phyloP scores from a whole-genome alignment of 1,284 basidiomycete genomes.

The Pyrrhoderma lamaoense region DNA sequence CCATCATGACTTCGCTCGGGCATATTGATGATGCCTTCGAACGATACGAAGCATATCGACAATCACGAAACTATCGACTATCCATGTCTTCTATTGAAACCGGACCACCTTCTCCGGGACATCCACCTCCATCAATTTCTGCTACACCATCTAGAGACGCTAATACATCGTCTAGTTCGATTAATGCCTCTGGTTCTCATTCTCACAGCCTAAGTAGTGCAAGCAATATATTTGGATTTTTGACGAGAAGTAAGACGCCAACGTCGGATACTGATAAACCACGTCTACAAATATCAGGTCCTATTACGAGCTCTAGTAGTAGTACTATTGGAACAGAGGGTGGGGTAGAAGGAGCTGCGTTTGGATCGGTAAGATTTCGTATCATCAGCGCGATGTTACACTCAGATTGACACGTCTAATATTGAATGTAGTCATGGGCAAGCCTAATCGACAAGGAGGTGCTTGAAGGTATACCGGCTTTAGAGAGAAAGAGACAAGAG shows the following conservation, averaged over 20 bases:
- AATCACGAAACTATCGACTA: slow-evolving; percentile 38
- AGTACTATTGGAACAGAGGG: slow-evolving; percentile 16
- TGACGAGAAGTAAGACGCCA: slow-evolving; percentile 48
- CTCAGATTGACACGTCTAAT: slow-evolving; percentile 3
- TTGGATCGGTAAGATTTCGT: slow-evolving; percentile 54
- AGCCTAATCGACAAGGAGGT: slow-evolving; percentile 81
- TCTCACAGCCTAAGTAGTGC: slow-evolving; percentile 1
- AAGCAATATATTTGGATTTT: slow-evolving; percentile 46
- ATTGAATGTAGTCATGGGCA: slow-evolving; percentile 67
- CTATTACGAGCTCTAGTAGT: slow-evolving; percentile 32
- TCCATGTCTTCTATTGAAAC: slow-evolving; percentile 53
- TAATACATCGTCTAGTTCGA: too few relatives aligned
- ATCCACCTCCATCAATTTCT: slow-evolving; percentile 21
- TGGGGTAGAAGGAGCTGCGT: slow-evolving; percentile 44
- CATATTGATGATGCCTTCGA: slow-evolving; percentile 60
- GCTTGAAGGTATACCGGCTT: slow-evolving; percentile 65
- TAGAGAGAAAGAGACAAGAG: slow-evolving; percentile 85
- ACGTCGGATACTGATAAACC: slow-evolving; percentile 31
- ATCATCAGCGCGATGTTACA: slow-evolving; percentile 2
- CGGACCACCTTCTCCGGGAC: slow-evolving; percentile 26
- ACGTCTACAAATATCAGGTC: slow-evolving; percentile 23
- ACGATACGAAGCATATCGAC: slow-evolving; percentile 35
- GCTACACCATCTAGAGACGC: slow-evolving; percentile 21
- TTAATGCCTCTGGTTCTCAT: too few relatives aligned
- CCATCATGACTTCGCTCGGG: slow-evolving; percentile 17